Base-by-base conservation (phyloP, 108 stramenopile species). In the Discostella stelligeroides region DNA sequence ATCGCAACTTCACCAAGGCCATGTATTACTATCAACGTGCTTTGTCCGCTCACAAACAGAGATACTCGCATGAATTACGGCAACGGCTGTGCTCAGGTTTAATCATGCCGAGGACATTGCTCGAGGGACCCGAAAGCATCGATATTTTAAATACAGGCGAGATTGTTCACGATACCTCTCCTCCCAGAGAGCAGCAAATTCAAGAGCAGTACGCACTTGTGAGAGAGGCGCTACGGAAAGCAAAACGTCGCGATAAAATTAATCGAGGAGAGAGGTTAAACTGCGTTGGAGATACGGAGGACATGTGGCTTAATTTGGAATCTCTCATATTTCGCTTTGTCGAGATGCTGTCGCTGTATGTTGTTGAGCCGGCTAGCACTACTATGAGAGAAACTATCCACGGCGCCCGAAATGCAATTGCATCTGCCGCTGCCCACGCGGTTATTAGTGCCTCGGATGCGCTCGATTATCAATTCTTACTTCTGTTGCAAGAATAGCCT, bases 361-460 rank as follows among this genome's bases (percentile, higher is more conserved):
- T 77, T 53, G 47, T 77, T 18, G 64, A 77, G 66, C 76, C 76
- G 23, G 39, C 65, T 2, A 56, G 67, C 15, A 59, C 47, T 21
- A 66, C 72, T 25, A 40, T 77, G 25, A 66, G 40, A 46, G 73
- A 66, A 42, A 66, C 63, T 0, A 72, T 77, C 17, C 23, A 28
- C 7, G n/a, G 27, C 8, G 15, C 76, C 12, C 60, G 60, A 4
- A 28, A 60, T 24, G 58, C 45, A 43, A 77, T 77, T 54, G 76
- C 72, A 63, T 29, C 42, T 60, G 64, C 53, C 12, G 72, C 72
- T n/a, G 23, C 70, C n/a, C 63, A 77, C 61, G 71, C 76, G 20
- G 50, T 77, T 9, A 54, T 77, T 29, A 77, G 65, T 30, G 76
- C 76, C 34, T n/a, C 70, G 18, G 76, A 77, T 77, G 67, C 75